Percentiles rank a stretch among this genome's conserved stretches.
These are phyloP conservation scores for Globisporangium spiculum DNA, from an alignment of 352 stramenopile species.

Conservation along the genomic window DNA sequence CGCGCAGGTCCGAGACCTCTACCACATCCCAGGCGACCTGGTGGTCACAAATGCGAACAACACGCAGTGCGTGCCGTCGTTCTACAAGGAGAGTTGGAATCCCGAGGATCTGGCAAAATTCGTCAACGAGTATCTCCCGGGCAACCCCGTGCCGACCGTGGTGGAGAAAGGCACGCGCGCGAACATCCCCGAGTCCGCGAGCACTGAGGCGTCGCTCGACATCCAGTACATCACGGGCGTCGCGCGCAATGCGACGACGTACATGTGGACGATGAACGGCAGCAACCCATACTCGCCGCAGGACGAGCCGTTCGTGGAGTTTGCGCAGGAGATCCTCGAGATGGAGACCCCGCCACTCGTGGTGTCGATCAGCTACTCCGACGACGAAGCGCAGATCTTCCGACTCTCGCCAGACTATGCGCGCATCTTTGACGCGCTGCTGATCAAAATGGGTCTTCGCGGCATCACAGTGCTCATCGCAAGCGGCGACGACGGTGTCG, in stretches of 20 bases:
- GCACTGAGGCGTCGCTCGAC: constrained; percentile 84
- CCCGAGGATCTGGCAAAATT: constrained; percentile 57
- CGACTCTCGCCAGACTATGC: constrained; percentile 71
- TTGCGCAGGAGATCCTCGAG: constrained; percentile 60
- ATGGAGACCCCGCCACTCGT: constrained; percentile 76
- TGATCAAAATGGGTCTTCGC: constrained; percentile 88
- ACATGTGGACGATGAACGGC: constrained; percentile 75
- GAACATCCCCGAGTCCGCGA: constrained; percentile 36
- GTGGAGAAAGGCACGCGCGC: constrained; percentile 53
- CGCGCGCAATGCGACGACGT: constrained; percentile 72
- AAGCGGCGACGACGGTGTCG: constrained; percentile 86
- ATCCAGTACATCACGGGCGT: constrained; percentile 90
- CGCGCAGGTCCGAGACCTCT: constrained; percentile 47
- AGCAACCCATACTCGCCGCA: constrained; percentile 84
- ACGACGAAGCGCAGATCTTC: constrained; percentile 89
- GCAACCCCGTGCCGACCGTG: constrained; percentile 40
- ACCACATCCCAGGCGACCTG: constrained; percentile 65
- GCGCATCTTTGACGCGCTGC: constrained; percentile 72
- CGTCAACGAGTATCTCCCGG: constrained; percentile 47
- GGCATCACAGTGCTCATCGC: constrained; percentile 87
- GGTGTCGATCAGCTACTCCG: constrained; percentile 89
- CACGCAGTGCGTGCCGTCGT: constrained; percentile 65
- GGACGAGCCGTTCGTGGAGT: constrained; percentile 87
- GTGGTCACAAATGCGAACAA: constrained; percentile 65
- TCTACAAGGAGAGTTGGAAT: constrained; percentile 72